phyloP scores from a whole-genome alignment of 2,329 filamentous ascomycete species.

The Fusarium pseudonygamai region DNA sequence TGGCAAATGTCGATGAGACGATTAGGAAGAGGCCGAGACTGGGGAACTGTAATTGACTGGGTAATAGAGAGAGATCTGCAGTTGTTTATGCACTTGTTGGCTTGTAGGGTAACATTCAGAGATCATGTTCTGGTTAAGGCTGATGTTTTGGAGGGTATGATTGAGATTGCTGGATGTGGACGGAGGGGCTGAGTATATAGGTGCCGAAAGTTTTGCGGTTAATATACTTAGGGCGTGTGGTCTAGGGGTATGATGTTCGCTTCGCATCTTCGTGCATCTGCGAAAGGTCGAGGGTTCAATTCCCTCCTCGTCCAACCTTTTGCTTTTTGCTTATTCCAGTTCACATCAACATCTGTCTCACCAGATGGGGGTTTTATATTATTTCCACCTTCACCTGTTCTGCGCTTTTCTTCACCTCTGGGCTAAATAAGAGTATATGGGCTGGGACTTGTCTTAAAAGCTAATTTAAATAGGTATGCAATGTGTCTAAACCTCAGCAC shows the following conservation, averaged over 20 bases:
- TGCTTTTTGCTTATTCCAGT: not conserved
- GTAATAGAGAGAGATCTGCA: not conserved
- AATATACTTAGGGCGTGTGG: not conserved
- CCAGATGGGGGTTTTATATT: no score
- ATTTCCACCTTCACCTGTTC: no score
- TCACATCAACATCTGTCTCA: no score
- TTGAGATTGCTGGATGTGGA: rapidly evolving
- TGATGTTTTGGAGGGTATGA: not conserved
- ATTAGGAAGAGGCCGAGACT: not conserved
- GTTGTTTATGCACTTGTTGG: not conserved
- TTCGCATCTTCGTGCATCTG: conserved; percentile 14
- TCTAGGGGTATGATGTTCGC: conserved; percentile 29
- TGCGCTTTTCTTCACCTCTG: rapidly evolving
- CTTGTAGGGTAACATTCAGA: not conserved
- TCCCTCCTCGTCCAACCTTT: conserved; percentile 11
- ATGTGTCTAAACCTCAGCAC: no score
- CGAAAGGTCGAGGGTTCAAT: conserved; percentile 29
- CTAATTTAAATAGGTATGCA: no score
- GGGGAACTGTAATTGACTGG: not conserved
- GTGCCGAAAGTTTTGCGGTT: rapidly evolving
- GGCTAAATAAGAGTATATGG: no score
- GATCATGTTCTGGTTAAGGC: not conserved
- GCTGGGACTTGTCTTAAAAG: no score
- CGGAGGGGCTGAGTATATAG: rapidly evolving
- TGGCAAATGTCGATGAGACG: not conserved